Evolutionary conservation across 2,329 filamentous ascomycete genomes (phyloP).

Genomic region (Oidium heveae): DNA sequence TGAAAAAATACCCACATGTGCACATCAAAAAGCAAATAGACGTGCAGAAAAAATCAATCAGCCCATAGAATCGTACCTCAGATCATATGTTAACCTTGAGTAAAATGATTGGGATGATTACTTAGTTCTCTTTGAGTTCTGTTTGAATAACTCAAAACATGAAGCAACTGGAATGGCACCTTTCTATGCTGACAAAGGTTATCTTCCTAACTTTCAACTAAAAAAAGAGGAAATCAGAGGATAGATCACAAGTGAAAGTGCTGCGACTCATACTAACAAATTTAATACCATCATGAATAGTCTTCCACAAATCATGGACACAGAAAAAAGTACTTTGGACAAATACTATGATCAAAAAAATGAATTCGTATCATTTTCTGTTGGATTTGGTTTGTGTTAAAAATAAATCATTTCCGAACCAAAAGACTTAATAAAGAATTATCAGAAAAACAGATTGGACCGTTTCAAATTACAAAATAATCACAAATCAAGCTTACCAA

Average conservation of each 20-base stretch:
- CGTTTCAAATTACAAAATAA: background rate
- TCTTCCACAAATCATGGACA: background rate
- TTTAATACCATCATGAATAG: background rate
- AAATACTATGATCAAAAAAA: background rate
- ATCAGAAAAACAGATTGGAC: slow-evolving; percentile 1
- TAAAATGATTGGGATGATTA: slow-evolving; percentile 1
- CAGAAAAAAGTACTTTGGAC: background rate
- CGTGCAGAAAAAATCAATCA: too few species aligned
- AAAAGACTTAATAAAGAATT: too few species aligned
- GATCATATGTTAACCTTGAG: too few species aligned
- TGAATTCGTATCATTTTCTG: background rate
- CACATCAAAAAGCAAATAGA: background rate
- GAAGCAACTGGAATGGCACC: background rate
- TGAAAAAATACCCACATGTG: background rate
- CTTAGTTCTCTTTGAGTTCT: background rate
- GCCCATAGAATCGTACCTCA: too few species aligned
- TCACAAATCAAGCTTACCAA: background rate
- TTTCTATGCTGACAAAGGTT: too few species aligned
- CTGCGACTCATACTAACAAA: background rate
- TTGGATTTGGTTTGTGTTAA: background rate
- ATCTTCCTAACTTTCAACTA: background rate
- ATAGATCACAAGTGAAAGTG: background rate
- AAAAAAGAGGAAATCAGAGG: background rate
- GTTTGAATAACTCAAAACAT: background rate
- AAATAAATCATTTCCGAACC: background rate